These are phyloP conservation scores for Apophysomyces ossiformis DNA, from an alignment of 371 early-diverging fungal species.

Conservation along the genomic window DNA sequence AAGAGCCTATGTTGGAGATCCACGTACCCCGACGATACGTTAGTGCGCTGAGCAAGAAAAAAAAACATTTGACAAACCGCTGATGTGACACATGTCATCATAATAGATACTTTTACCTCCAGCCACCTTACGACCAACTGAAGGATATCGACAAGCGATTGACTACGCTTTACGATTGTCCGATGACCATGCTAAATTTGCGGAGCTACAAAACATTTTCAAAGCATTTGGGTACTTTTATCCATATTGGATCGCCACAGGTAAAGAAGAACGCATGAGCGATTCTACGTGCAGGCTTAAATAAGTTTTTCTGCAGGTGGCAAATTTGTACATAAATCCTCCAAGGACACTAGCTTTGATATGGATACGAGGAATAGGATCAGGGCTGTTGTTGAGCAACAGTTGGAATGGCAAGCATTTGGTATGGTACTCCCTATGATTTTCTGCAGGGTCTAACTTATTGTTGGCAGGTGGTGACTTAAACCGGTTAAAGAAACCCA, in stretches of 20 bases:
- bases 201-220: not conserved
- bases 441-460: not conserved
- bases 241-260: not conserved
- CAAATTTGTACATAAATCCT: not conserved
- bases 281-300: not conserved
- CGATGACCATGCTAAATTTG: not conserved
- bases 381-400: not conserved
- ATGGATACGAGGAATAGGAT: not conserved
- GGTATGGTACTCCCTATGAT: not conserved
- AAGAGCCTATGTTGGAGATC: not conserved
- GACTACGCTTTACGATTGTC: not conserved
- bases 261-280: not conserved
- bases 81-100: not conserved
- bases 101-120: not conserved
- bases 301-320: not conserved
- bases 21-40: not conserved
- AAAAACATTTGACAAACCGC: not conserved
- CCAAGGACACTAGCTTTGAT: not conserved
- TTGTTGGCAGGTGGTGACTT: not conserved
- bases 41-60: not conserved
- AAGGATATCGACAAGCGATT: not conserved
- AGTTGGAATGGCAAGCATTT: not conserved
- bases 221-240: constrained; percentile 1
- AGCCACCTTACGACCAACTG: not conserved
- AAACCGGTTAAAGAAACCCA: not conserved